Base-by-base conservation (phyloP, 2,329 filamentous ascomycete genomes). In the Dichotomopilus funicola region DNA sequence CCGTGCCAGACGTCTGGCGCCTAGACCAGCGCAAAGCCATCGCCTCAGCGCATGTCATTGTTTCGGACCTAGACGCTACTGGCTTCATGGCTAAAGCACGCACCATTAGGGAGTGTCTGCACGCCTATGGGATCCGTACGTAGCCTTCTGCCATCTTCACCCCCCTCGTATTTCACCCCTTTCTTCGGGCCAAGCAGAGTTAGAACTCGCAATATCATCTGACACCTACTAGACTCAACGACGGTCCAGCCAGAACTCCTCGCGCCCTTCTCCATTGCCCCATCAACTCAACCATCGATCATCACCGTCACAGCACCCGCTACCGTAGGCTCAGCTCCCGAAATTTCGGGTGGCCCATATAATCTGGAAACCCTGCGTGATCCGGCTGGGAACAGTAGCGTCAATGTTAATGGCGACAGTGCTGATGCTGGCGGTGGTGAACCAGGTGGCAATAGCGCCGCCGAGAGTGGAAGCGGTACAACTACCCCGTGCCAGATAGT, bases 21-120 rank as follows among this genome's bases (percentile, higher is more conserved):
- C 75, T 91, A 3, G 82, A 87, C 64, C 86, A 91, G 69, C 76
- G 76, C 51, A 89, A 88, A 64, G 75, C 80, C 4, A 76, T 90
- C 47, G 87, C 87, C 6, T 84, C 84, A 0, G 86, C 83, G 1
- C 87, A 89, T 64, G 72, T 91, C 1, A 76, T 86, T 0, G 78
- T 89, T 12, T 75, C 78, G 1, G 78, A 82, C 58, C 73, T 77
- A 51, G 76, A 77, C 7, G 68, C 88, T 31, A 67, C 73, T 38
- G 72, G 73, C 49, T 89, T 89, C 65, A 78, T 81, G 70, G 73
- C 75, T 50, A 79, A 79, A 57, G 82, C 84, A 1, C 79, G 77
- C 62, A 80, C 78, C 1, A 79, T 88, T 52, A 79, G 78, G 56
- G 79, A 89, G 66, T 89, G 86, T 65, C 76, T 91, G 41, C 85